These are phyloP conservation scores for Lentinula guzmanii DNA, from an alignment of 768 basidiomycete species.

Conservation along the genomic window DNA sequence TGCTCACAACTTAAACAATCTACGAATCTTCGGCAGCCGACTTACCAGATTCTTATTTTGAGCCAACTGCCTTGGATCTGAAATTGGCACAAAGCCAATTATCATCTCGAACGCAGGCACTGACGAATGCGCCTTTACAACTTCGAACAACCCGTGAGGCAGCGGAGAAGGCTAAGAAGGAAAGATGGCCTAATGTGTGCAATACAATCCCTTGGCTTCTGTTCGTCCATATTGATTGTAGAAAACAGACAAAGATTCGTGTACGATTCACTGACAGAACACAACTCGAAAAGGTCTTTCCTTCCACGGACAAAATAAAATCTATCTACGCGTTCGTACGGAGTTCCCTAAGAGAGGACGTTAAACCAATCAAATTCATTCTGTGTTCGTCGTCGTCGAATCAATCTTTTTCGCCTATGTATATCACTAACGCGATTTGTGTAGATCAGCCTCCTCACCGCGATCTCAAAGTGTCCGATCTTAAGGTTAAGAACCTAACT, in stretches of 20 bases:
- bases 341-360: conserved; percentile 62
- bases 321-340: conserved; percentile 84
- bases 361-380: conserved; percentile 75
- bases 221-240: conserved; percentile 1
- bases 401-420: not conserved
- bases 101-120: conserved; percentile 51
- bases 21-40: conserved; percentile 24
- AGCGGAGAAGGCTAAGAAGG: conserved; percentile 49
- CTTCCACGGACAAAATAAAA: conserved; percentile 74
- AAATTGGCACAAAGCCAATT: conserved; percentile 61
- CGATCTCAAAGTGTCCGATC: conserved; percentile 80
- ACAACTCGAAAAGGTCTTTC: conserved; percentile 73
- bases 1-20: not conserved
- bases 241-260: conserved; percentile 68
- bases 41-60: conserved; percentile 71
- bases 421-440: not conserved
- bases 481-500: conserved; percentile 58
- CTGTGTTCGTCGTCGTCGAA: conserved; percentile 51
- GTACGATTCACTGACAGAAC: conserved; percentile 78
- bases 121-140: conserved; percentile 67
- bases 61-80: conserved; percentile 65
- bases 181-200: conserved; percentile 70
- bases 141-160: conserved; percentile 60
- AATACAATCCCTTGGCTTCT: not conserved
- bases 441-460: conserved; percentile 82